These are phyloP conservation scores for Backusella macrospora DNA, from an alignment of 192 early-diverging fungal genomes.

Conservation along the genomic window DNA sequence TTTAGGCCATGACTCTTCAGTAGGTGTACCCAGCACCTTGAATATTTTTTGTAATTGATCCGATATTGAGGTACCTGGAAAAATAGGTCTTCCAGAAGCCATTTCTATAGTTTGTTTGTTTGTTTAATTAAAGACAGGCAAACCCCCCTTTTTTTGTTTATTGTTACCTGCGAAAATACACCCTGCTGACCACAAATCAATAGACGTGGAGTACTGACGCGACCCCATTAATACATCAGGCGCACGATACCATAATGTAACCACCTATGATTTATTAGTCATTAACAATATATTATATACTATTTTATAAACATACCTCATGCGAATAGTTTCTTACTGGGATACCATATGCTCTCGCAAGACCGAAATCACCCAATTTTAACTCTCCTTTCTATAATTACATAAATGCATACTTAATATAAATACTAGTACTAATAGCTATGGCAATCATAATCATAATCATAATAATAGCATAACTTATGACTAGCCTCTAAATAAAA, in stretches of 20 bases:
- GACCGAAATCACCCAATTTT: slow-evolving; percentile 49
- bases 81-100: slow-evolving; percentile 86
- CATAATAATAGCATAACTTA: background rate
- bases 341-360: slow-evolving; percentile 96
- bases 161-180: slow-evolving; percentile 79
- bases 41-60: slow-evolving; percentile 93
- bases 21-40: slow-evolving; percentile 85
- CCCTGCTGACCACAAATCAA: slow-evolving; percentile 90
- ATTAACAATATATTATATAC: background rate
- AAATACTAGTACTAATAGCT: background rate
- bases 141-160: background rate
- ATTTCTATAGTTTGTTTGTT: slow-evolving; percentile 57
- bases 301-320: slow-evolving; percentile 56
- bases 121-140: background rate
- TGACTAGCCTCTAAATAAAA: no score
- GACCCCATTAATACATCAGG: slow-evolving; percentile 90
- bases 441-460: background rate
- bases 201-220: slow-evolving; percentile 83
- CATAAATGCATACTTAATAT: background rate
- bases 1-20: slow-evolving; percentile 82
- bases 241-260: slow-evolving; percentile 87
- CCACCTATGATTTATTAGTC: slow-evolving; percentile 52
- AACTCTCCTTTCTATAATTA: background rate
- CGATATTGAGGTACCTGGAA: slow-evolving; percentile 84
- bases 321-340: slow-evolving; percentile 86